Conservation (phyloP, 75 land plant genomes). For the Picea glauca region DNA sequence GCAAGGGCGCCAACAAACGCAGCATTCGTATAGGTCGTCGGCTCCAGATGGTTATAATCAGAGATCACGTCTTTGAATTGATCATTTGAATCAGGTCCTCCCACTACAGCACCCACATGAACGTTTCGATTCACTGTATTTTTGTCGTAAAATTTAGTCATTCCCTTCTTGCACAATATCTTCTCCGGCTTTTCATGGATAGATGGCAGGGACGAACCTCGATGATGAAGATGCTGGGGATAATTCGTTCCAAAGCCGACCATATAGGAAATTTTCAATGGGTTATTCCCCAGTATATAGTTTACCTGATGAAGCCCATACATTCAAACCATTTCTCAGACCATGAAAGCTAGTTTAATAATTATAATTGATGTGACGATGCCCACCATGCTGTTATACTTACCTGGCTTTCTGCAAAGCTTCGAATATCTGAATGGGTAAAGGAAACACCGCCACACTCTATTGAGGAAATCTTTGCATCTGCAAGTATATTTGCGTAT, state of each 20-base stretch:
- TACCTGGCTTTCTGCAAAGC: conserved; percentile 16
- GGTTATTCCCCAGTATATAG: conserved; percentile 61
- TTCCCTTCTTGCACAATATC: conserved; percentile 27
- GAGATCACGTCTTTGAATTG: conserved; percentile 33
- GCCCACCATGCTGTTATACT: background rate
- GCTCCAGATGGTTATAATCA: conserved; percentile 36
- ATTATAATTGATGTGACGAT: too few species aligned
- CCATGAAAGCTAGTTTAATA: too few species aligned
- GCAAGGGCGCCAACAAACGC: conserved; percentile 33
- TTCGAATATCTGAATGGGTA: background rate
- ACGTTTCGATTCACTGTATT: conserved; percentile 33
- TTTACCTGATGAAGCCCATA: conserved; percentile 27
- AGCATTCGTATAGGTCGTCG: conserved; percentile 42
- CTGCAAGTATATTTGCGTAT: conserved; percentile 1
- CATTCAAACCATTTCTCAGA: too few species aligned
- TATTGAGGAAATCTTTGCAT: background rate
- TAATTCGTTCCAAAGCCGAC: conserved; percentile 42
- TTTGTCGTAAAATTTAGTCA: conserved; percentile 13
- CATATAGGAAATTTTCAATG: conserved; percentile 47
- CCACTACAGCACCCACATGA: conserved; percentile 36
- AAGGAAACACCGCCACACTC: background rate
- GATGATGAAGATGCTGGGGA: conserved; percentile 35
- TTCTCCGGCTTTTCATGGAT: conserved; percentile 14
- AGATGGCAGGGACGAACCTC: conserved; percentile 53
- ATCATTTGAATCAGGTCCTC: conserved; percentile 35